Percentiles rank a stretch among this genome's conserved stretches.
Conservation (phyloP, 2,329 filamentous ascomycete genomes). For the Ascochyta clinopodiicola region DNA sequence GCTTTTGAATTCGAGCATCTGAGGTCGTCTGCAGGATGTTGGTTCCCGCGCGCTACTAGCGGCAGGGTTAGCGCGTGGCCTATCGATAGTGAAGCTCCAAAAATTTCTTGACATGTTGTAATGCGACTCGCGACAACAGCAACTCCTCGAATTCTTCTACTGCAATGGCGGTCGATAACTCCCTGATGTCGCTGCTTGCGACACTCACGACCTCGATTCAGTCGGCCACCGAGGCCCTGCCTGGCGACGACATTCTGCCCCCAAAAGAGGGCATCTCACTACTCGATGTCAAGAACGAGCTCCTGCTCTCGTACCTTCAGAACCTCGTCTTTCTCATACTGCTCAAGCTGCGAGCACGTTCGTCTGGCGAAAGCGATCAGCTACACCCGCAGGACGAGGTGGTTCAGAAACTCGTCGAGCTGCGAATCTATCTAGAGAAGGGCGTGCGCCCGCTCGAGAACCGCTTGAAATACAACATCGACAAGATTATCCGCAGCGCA, state of each 20-base stretch:
- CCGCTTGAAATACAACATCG: conserved; percentile 92
- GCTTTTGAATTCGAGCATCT: not conserved
- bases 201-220: conserved; percentile 67
- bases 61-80: not conserved
- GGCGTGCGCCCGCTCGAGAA: conserved; percentile 89
- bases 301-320: conserved; percentile 95
- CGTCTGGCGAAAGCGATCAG: conserved; percentile 40
- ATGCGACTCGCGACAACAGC: not conserved
- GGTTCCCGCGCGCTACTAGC: not conserved
- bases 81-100: conserved; percentile 12
- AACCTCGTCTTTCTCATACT: conserved; percentile 89
- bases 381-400: conserved; percentile 67
- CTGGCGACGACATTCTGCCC: conserved; percentile 68
- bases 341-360: conserved; percentile 68
- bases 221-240: conserved; percentile 59
- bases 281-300: conserved; percentile 93
- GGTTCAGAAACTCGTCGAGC: conserved; percentile 85
- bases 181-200: conserved; percentile 49
- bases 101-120: conserved; percentile 12
- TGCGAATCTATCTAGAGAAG: conserved; percentile 91
- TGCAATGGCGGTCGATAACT: conserved; percentile 49
- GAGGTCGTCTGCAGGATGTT: not conserved
- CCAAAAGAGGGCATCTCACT: conserved; percentile 89
- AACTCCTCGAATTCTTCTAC: not conserved
- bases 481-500: conserved; percentile 88